Evolutionary conservation across 352 stramenopile genomes (phyloP).

Genomic region (Pilasporangium apinafurcum): DNA sequence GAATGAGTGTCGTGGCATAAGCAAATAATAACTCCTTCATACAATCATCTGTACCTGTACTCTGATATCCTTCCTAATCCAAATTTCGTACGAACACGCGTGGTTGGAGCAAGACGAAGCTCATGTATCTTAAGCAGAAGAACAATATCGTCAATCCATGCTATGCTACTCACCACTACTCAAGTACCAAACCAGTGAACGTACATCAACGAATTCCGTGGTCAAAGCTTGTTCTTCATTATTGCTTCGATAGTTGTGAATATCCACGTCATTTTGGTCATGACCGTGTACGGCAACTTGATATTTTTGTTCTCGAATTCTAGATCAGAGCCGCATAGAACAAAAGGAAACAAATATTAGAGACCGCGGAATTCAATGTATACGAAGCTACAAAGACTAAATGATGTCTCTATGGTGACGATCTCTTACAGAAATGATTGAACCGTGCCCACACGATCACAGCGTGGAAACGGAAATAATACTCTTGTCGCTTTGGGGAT

Average conservation of each 20-base stretch:
- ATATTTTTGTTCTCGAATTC: constrained; percentile 13
- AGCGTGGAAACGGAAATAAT: constrained; percentile 4
- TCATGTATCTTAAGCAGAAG: too few relatives aligned
- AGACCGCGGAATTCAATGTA: too few relatives aligned
- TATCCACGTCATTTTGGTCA: too few relatives aligned
- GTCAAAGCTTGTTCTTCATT: too few relatives aligned
- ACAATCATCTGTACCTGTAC: constrained; percentile 17
- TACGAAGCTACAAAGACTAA: too few relatives aligned
- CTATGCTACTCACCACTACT: too few relatives aligned
- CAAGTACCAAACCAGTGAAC: too few relatives aligned
- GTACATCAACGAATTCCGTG: too few relatives aligned
- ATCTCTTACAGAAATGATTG: constrained; percentile 38
- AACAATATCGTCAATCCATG: too few relatives aligned
- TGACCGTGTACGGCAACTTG: constrained; percentile 2
- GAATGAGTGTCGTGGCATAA: not conserved
- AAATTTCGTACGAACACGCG: constrained; percentile 28
- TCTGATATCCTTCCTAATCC: constrained; percentile 13
- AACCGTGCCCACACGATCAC: constrained; percentile 3
- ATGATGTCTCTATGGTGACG: too few relatives aligned
- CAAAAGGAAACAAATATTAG: not conserved
- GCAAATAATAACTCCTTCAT: not conserved
- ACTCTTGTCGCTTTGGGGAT: constrained; percentile 49
- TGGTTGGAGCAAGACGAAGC: constrained; percentile 22
- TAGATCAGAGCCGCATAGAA: not conserved
- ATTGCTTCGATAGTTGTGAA: too few relatives aligned